Conservation (phyloP, 768 basidiomycete species). For the Boletus pseudo-olivaceus region DNA sequence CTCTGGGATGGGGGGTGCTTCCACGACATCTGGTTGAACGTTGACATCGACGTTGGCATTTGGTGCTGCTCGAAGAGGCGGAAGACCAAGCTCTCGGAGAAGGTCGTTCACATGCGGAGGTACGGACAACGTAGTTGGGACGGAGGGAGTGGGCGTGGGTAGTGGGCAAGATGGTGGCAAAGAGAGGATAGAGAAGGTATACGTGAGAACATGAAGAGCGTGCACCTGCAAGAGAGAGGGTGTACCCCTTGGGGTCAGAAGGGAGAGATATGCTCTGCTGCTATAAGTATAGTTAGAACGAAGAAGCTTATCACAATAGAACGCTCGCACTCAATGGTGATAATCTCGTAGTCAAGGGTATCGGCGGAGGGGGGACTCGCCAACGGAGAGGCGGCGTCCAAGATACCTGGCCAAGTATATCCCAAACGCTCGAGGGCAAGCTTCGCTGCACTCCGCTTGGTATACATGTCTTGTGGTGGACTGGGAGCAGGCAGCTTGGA, state of each 20-base stretch:
- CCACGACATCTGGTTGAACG: slow-evolving; percentile 16
- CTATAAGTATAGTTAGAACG: slow-evolving; percentile 15
- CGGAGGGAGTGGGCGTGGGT: slow-evolving; percentile 27
- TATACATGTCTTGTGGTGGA: slow-evolving; percentile 10
- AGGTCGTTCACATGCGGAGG: slow-evolving; percentile 56
- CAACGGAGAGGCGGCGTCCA: slow-evolving; percentile 37
- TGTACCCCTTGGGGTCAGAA: slow-evolving; percentile 40
- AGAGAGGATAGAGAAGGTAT: slow-evolving; percentile 53
- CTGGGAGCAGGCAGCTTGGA: slow-evolving; percentile 14
- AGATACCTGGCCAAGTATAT: slow-evolving; percentile 41
- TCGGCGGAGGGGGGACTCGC: slow-evolving; percentile 10
- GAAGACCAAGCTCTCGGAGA: slow-evolving; percentile 63
- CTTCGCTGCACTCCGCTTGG: slow-evolving; percentile 21
- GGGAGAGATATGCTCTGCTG: slow-evolving; percentile 47
- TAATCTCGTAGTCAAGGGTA: slow-evolving; percentile 33
- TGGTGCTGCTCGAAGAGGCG: slow-evolving; percentile 42
- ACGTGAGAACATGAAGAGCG: slow-evolving; percentile 39
- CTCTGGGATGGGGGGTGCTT: slow-evolving; percentile 17
- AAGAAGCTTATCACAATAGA: not conserved
- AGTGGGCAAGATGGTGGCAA: slow-evolving; percentile 43
- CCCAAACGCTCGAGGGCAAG: slow-evolving; percentile 33
- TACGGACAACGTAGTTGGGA: slow-evolving; percentile 24
- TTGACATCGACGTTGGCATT: slow-evolving; percentile 21
- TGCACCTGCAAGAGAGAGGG: slow-evolving; percentile 62
- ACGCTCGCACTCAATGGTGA: slow-evolving; percentile 19